Evolutionary conservation across 2,329 filamentous ascomycete species (phyloP).

Genomic region (Talaromyces funiculosus): DNA sequence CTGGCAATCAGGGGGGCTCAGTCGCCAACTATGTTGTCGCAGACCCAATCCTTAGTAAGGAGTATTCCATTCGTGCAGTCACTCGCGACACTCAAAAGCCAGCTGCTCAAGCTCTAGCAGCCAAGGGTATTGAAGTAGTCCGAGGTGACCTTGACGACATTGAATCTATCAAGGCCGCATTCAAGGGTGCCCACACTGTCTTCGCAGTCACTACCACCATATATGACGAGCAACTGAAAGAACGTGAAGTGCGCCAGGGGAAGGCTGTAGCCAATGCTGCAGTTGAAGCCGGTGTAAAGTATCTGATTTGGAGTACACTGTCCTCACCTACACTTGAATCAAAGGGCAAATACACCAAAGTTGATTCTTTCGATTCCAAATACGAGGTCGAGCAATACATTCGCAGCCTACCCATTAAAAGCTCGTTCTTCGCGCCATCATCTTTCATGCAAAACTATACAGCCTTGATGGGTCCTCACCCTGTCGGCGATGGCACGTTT

Average conservation of each 20-base stretch:
- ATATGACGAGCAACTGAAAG: conserved; percentile 23
- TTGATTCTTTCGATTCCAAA: conserved; percentile 54
- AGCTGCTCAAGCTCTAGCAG: conserved; percentile 41
- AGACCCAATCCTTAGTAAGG: conserved; percentile 40
- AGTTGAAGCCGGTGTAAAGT: conserved; percentile 22
- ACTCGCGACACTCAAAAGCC: conserved; percentile 47
- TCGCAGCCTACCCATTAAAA: conserved; percentile 43
- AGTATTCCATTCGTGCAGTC: conserved; percentile 51
- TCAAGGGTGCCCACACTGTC: conserved; percentile 46
- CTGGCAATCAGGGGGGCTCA: conserved; percentile 56
- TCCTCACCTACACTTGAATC: conserved; percentile 21
- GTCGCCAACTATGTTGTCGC: conserved; percentile 44
- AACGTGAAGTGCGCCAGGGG: conserved; percentile 21
- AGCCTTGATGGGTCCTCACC: not conserved
- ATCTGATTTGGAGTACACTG: conserved; percentile 29
- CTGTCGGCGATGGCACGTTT: conserved; percentile 23
- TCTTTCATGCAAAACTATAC: conserved; percentile 52
- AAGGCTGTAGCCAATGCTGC: conserved; percentile 26
- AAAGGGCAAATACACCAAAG: conserved; percentile 29
- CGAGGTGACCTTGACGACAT: conserved; percentile 49
- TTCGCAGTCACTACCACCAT: conserved; percentile 46
- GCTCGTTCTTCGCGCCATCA: conserved; percentile 50
- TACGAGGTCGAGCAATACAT: conserved; percentile 53
- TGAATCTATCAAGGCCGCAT: conserved; percentile 39
- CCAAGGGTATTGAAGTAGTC: conserved; percentile 48